phyloP scores from a whole-genome alignment of 2,329 filamentous ascomycete species.

The Calonectria montana region DNA sequence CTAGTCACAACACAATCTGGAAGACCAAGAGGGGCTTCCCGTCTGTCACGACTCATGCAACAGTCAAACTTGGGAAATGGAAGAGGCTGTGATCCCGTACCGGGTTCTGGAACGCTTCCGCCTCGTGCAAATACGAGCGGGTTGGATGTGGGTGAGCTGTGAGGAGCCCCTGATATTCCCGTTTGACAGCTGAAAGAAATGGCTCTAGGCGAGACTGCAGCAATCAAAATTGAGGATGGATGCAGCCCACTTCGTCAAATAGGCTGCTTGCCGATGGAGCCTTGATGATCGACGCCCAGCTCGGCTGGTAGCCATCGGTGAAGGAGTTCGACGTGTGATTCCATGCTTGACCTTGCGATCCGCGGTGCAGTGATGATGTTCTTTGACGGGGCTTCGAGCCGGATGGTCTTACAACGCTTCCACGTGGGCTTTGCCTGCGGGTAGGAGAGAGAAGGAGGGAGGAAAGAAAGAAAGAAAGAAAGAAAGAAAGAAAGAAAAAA shows the following conservation, averaged over 20 bases:
- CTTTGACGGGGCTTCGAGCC: conserved; percentile 16
- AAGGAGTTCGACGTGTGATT: conserved; percentile 40
- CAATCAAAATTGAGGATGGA: conserved; percentile 41
- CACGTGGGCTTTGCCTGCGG: conserved; percentile 30
- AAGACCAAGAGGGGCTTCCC: conserved; percentile 26
- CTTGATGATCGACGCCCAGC: conserved; percentile 30
- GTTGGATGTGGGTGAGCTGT: conserved; percentile 8
- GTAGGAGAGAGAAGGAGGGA: neutral
- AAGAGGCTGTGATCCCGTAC: conserved; percentile 29
- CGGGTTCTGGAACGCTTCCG: conserved; percentile 40
- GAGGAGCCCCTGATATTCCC: neutral
- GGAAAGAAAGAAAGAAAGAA: conserved; percentile 16
- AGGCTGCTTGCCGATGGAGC: conserved; percentile 25
- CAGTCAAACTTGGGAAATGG: conserved; percentile 31
- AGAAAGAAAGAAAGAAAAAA: conserved; percentile 30
- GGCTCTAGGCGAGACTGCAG: conserved; percentile 26
- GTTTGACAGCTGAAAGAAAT: conserved; percentile 30
- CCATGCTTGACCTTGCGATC: conserved; percentile 30
- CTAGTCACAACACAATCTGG: neutral
- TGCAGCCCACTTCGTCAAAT: conserved; percentile 30
- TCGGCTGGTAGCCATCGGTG: conserved; percentile 26
- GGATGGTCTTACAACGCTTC: conserved; percentile 29
- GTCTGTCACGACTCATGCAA: conserved; percentile 14
- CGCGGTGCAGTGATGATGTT: conserved; percentile 35
- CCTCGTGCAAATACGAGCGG: conserved; percentile 26